A percentile compares a stretch with the other conserved stretches of the same genome.
phyloP scores from a whole-genome alignment of 768 basidiomycete genomes.

The Boletus coccyginus region DNA sequence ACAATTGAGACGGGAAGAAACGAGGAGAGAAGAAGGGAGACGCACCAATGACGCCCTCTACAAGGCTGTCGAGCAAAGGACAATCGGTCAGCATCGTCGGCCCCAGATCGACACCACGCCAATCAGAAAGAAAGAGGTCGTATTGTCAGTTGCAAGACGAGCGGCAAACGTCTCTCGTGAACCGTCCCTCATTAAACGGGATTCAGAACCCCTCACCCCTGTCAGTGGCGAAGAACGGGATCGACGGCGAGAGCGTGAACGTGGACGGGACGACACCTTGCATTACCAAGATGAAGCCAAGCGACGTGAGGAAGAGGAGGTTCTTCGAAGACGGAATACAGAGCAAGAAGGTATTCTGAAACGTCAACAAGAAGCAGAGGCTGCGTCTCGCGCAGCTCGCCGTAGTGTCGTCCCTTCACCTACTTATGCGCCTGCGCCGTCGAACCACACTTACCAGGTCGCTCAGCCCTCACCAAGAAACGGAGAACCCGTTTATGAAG shows the following conservation, averaged over 20 bases:
- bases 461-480: constrained; percentile 29
- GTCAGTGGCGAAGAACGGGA: constrained; percentile 25
- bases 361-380: constrained; percentile 60
- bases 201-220: constrained; percentile 29
- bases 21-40: constrained; percentile 35
- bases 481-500: constrained; percentile 30
- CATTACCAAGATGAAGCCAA: constrained; percentile 45
- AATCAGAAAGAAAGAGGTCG: constrained; percentile 33
- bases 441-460: constrained; percentile 35
- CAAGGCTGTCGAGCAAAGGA: constrained; percentile 19
- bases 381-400: constrained; percentile 44
- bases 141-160: constrained; percentile 23
- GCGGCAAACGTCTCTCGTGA: constrained; percentile 24
- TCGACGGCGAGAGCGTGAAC: constrained; percentile 23
- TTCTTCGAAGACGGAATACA: constrained; percentile 41
- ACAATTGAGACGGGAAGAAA: constrained; percentile 32
- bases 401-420: constrained; percentile 32
- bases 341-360: constrained; percentile 57
- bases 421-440: constrained; percentile 27
- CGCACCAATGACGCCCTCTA: constrained; percentile 36
- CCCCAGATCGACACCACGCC: constrained; percentile 28
- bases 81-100: constrained; percentile 17
- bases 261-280: constrained; percentile 29
- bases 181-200: constrained; percentile 22
- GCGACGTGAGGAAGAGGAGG: constrained; percentile 47